phyloP scores from a whole-genome alignment of 2,329 filamentous ascomycete genomes.

The Aspergillus oerlinghausenensis region DNA sequence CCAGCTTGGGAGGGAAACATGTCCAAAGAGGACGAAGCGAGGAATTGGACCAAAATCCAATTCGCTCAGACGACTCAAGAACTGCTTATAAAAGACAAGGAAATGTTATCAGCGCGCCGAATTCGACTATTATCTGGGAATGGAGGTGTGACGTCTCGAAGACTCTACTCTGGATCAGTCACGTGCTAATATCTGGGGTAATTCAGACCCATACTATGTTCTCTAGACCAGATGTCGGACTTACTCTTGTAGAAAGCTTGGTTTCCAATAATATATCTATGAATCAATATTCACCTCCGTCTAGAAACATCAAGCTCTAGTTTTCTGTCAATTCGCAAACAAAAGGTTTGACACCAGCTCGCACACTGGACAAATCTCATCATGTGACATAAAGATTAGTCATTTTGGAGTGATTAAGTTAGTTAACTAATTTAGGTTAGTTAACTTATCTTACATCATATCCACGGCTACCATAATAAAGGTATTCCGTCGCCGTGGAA shows the following conservation, averaged over 20 bases:
- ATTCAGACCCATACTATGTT: not conserved
- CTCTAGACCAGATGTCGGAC: not conserved
- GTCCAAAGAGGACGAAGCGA: constrained; percentile 5
- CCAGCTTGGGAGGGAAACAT: constrained; percentile 38
- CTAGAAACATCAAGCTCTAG: no score
- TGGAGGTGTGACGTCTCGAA: constrained; percentile 4
- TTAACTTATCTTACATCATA: not conserved
- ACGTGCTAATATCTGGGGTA: constrained; percentile 9
- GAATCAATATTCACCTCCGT: no score
- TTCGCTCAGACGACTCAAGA: not conserved
- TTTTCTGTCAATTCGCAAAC: no score
- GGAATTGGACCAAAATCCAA: constrained; percentile 3
- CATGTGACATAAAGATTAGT: not conserved
- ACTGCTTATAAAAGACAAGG: not conserved
- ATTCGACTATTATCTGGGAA: not conserved
- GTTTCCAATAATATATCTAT: no score
- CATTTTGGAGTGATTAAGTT: not conserved
- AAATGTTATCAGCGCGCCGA: not conserved
- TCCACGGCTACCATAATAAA: not conserved
- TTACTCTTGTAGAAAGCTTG: not conserved
- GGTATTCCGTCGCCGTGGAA: not conserved
- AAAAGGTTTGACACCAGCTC: no score
- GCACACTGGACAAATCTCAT: not conserved
- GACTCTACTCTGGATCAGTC: constrained; percentile 5
- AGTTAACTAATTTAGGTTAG: not conserved